Base-by-base conservation (phyloP, 805 yeast genomes). In the Wickerhamiella spandovensis region DNA sequence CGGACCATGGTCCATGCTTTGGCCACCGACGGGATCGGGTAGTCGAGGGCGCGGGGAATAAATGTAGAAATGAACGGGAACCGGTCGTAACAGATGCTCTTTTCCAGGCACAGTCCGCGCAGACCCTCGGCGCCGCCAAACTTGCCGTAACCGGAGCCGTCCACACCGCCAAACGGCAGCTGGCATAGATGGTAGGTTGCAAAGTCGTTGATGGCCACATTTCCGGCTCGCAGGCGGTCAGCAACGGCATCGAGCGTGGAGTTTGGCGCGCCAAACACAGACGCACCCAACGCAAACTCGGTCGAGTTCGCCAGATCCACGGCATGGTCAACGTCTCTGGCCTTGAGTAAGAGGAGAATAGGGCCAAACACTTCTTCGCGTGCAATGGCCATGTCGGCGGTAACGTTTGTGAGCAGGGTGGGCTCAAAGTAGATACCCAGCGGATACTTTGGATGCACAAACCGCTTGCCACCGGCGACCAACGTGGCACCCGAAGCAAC, bases 111-210 rank as follows among this genome's bases (percentile, higher is more conserved):
- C 44, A 92, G 71, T 0, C 96, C 97, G 41, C 86, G 77, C 43
- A 92, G 72, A 1, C 99, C 99, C 71, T 92, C 99, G 63, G 83
- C 95, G 45, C 99, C 99, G 21, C 96, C 95, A 70, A 92, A 92
- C 64, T 90, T 90, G 51, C 98, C 98, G 62, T 88, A 92, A 0
- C 99, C 99, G 5, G 95, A 84, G 44, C 88, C 92, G 57, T 81
- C 81, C 24, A 77, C 77, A 28, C 99, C 99, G 49, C 99, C 99
- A 68, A 92, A 92, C 30, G 99, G 99, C 58, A 92, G 72, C 67
- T 92, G 98, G 57, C 96, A 89, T 35, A 92, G 86, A 61, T 89
- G 87, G 62, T 80, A 92, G 0, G 97, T 90, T 7, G 97, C 99
- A 72, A 92, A 92, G 69, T 92, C 99, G 65, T 92, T 92, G 54